Percentiles rank a stretch among this genome's conserved stretches.
phyloP scores from a whole-genome alignment of 441 rosid species.

The Adansonia rubrostipa region DNA sequence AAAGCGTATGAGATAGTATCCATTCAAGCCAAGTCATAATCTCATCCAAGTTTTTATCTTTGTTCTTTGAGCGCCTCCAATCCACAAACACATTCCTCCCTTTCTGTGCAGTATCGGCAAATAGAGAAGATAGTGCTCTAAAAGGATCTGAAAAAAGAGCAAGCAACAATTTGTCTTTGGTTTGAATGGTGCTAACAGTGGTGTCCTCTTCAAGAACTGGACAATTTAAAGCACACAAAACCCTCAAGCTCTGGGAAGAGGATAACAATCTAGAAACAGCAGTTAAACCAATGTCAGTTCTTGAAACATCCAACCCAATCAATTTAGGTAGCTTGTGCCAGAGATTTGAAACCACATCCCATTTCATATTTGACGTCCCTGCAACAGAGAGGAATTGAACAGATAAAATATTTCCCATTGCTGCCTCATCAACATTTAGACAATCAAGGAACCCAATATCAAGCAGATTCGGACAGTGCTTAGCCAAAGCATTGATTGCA shows the following conservation, averaged over 20 bases:
- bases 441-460: constrained; percentile 90
- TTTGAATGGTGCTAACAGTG: constrained; percentile 46
- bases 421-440: constrained; percentile 74
- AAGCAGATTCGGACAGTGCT: constrained; percentile 65
- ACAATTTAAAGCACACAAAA: constrained; percentile 88
- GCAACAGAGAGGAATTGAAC: constrained; percentile 80
- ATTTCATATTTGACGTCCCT: constrained; percentile 87
- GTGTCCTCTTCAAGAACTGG: constrained; percentile 68
- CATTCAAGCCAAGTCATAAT: constrained; percentile 89
- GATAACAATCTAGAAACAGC: constrained; percentile 74
- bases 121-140: constrained; percentile 65
- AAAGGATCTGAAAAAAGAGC: constrained; percentile 65
- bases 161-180: constrained; percentile 68
- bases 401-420: constrained; percentile 72
- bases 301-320: constrained; percentile 84
- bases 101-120: constrained; percentile 58
- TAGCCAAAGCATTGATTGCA: constrained; percentile 82
- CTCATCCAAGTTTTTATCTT: constrained; percentile 57
- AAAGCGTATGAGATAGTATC: constrained; percentile 82
- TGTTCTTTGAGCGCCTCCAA: constrained; percentile 64
- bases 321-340: constrained; percentile 87
- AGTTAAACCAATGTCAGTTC: constrained; percentile 74
- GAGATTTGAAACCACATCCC: constrained; percentile 66
- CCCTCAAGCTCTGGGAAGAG: constrained; percentile 75
- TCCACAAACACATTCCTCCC: constrained; percentile 57